Evolutionary conservation across 129 eudicot species (phyloP).

Genomic region (Rutidosis leptorrhynchoides): DNA sequence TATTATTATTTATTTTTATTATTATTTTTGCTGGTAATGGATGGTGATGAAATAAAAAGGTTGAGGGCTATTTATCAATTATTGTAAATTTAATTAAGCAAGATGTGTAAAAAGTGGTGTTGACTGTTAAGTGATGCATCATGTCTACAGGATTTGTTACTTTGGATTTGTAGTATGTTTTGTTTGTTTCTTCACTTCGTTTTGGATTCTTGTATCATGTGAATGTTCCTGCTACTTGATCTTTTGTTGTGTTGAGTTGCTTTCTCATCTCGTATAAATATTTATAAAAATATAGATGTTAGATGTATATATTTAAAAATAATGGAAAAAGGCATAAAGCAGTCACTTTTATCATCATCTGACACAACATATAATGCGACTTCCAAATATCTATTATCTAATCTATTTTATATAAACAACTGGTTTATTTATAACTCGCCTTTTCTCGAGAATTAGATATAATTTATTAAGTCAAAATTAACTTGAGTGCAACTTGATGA

Average conservation of each 20-base stretch:
- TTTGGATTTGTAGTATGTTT: constrained; percentile 23
- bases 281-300: too few relatives aligned
- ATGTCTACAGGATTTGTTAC: constrained; percentile 15
- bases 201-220: constrained; percentile 4
- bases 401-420: too few relatives aligned
- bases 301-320: too few relatives aligned
- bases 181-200: background rate
- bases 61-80: constrained; percentile 23
- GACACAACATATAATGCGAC: too few relatives aligned
- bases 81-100: constrained; percentile 20
- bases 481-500: too few relatives aligned
- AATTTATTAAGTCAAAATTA: too few relatives aligned
- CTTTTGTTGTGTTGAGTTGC: background rate
- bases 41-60: constrained; percentile 22
- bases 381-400: too few relatives aligned
- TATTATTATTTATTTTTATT: constrained; percentile 6
- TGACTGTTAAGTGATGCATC: constrained; percentile 20
- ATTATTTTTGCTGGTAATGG: constrained; percentile 23
- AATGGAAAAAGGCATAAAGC: too few relatives aligned
- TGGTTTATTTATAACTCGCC: too few relatives aligned
- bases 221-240: background rate
- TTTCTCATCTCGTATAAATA: too few relatives aligned
- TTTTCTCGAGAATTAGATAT: too few relatives aligned
- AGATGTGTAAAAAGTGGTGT: constrained; percentile 13
- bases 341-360: too few relatives aligned